phyloP scores from a whole-genome alignment of 2,329 filamentous ascomycete genomes.

The Neofusicoccum cordaticola region DNA sequence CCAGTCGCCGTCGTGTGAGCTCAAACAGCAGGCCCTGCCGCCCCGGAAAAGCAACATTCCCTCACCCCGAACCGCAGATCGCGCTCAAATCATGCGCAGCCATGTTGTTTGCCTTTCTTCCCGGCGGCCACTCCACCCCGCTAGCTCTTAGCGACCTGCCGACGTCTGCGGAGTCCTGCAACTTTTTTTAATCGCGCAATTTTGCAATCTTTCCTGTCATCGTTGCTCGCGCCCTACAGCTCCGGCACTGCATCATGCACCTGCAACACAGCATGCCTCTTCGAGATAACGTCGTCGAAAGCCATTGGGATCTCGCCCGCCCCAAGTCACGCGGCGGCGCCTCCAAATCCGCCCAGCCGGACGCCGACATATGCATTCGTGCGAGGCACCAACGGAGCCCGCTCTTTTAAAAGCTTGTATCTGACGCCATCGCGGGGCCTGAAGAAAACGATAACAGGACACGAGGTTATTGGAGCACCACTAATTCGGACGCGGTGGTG shows the following conservation, averaged over 20 bases:
- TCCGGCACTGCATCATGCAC: not conserved
- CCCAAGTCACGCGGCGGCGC: not conserved
- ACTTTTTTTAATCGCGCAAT: slow-evolving; percentile 3
- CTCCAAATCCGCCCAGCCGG: not conserved
- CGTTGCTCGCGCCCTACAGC: not conserved
- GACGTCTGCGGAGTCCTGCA: not conserved
- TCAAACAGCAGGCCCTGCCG: not conserved
- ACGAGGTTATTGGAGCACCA: not conserved
- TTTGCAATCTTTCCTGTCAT: not conserved
- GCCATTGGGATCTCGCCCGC: not conserved
- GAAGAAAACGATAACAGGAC: not conserved
- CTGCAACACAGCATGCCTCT: not conserved
- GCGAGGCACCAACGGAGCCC: too few species aligned
- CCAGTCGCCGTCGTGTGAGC: not conserved
- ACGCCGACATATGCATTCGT: not conserved
- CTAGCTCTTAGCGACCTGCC: slow-evolving; percentile 5
- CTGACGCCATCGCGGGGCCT: not conserved
- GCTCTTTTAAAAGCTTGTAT: not conserved
- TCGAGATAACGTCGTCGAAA: not conserved
- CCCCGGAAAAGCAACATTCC: not conserved
- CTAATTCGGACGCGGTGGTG: too few species aligned
- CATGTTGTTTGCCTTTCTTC: not conserved
- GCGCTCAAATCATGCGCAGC: not conserved
- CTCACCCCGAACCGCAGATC: not conserved
- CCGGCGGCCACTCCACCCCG: not conserved